A percentile compares a stretch with the other conserved stretches of the same genome.
phyloP scores from a whole-genome alignment of 225 moss, liverwort and hornwort species.

The Ulota crispa region DNA sequence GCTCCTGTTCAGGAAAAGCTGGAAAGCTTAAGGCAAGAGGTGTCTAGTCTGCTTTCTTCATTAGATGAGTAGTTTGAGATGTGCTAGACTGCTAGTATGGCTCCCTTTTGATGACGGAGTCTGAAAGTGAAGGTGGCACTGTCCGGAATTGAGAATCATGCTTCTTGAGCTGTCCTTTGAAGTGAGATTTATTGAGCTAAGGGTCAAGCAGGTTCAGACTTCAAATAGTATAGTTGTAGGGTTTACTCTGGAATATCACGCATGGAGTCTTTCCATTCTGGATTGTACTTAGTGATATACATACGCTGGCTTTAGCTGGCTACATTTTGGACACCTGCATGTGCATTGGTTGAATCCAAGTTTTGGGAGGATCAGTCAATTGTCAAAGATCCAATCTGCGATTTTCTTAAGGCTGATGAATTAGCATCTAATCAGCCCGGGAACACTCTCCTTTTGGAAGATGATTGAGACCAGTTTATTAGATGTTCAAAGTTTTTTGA shows the following conservation, averaged over 20 bases:
- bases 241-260: not conserved
- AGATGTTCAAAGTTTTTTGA: not conserved
- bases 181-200: slow-evolving; percentile 17
- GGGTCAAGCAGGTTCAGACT: slow-evolving; percentile 22
- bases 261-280: slow-evolving; percentile 22
- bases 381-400: not conserved
- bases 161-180: slow-evolving; percentile 22
- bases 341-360: slow-evolving; percentile 8
- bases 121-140: slow-evolving; percentile 4
- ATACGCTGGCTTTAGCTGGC: slow-evolving; percentile 21
- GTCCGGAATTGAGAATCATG: slow-evolving; percentile 19
- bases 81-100: slow-evolving; percentile 13
- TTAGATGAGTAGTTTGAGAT: slow-evolving; percentile 55
- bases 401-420: slow-evolving; percentile 11
- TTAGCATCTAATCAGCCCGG: not conserved
- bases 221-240: slow-evolving; percentile 33
- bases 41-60: slow-evolving; percentile 56
- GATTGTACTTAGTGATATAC: slow-evolving; percentile 3
- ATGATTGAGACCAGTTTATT: not conserved
- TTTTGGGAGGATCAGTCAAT: slow-evolving; percentile 9
- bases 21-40: slow-evolving; percentile 69
- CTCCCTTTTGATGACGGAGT: slow-evolving; percentile 21
- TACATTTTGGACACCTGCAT: slow-evolving; percentile 1
- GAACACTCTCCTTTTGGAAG: not conserved
- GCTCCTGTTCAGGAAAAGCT: slow-evolving; percentile 77